phyloP scores from a whole-genome alignment of 257 asterid species.

The Prunella vulgaris region DNA sequence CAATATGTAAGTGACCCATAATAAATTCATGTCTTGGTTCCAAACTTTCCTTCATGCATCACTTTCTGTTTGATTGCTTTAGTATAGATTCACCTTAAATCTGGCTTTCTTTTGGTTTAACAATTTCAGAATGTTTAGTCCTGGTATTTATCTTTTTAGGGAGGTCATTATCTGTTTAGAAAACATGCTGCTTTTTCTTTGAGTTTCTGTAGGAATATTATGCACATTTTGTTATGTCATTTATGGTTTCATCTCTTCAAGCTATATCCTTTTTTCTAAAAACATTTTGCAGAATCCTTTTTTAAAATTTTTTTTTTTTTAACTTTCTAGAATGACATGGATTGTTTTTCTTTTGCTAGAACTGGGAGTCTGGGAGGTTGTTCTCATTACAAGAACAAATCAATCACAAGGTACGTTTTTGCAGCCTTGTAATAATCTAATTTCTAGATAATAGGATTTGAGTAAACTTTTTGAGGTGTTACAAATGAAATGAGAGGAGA shows the following conservation, averaged over 20 bases:
- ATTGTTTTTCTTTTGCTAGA: constrained; percentile 39
- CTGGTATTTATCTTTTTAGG: not conserved
- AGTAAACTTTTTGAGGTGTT: not conserved
- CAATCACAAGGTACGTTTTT: constrained; percentile 61
- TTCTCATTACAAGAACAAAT: constrained; percentile 91
- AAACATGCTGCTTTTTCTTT: not conserved
- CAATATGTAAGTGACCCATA: too few relatives aligned
- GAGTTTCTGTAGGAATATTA: not conserved
- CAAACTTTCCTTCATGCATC: not conserved
- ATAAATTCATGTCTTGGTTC: not conserved
- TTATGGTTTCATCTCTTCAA: constrained; percentile 9
- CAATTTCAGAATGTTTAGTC: not conserved
- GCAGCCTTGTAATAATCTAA: constrained; percentile 7
- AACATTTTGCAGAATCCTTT: too few relatives aligned
- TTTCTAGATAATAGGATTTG: not conserved
- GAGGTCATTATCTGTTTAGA: not conserved
- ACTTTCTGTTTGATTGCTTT: not conserved
- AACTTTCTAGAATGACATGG: constrained; percentile 13
- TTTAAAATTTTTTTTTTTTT: not conserved
- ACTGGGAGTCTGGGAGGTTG: constrained; percentile 73
- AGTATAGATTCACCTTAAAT: not conserved
- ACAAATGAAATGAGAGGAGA: not conserved
- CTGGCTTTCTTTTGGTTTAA: not conserved
- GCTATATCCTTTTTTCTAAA: not conserved
- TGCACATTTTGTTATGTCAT: not conserved